Conservation (phyloP, 371 early-diverging fungal genomes). For the Capillidium rhysosporum region DNA sequence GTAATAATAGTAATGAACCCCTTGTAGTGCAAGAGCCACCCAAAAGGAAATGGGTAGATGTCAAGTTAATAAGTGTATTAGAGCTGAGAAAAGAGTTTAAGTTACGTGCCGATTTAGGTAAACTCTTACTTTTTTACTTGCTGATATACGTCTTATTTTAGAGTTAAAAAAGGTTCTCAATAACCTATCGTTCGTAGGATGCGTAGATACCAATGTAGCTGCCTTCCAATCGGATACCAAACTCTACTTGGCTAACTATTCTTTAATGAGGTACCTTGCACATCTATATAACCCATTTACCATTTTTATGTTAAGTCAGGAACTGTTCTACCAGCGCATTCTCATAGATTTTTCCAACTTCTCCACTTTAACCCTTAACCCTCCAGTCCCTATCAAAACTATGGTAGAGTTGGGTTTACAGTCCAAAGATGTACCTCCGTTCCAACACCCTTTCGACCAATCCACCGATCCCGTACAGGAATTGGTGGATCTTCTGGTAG, state of each 20-base stretch:
- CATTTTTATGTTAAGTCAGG: constrained; percentile 30
- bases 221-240: constrained; percentile 64
- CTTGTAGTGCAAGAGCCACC: not conserved
- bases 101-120: constrained; percentile 32
- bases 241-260: constrained; percentile 60
- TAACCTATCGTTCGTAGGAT: constrained; percentile 78
- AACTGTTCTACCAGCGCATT: constrained; percentile 71
- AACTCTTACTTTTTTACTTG: not conserved
- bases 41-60: constrained; percentile 27
- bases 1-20: constrained; percentile 3
- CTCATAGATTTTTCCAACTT: constrained; percentile 68
- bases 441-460: not conserved
- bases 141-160: constrained; percentile 3
- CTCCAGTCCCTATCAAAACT: constrained; percentile 22
- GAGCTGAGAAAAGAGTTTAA: constrained; percentile 50
- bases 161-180: constrained; percentile 48
- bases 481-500: constrained; percentile 27
- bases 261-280: constrained; percentile 29
- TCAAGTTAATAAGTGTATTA: constrained; percentile 51
- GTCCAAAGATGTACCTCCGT: not conserved
- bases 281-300: not conserved
- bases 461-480: constrained; percentile 10
- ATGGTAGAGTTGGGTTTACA: not conserved
- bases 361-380: constrained; percentile 39
- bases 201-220: constrained; percentile 49